Percentiles rank a stretch among this genome's conserved stretches.
Conservation (phyloP, 345 rosid genomes). For the Erodium maritimum region DNA sequence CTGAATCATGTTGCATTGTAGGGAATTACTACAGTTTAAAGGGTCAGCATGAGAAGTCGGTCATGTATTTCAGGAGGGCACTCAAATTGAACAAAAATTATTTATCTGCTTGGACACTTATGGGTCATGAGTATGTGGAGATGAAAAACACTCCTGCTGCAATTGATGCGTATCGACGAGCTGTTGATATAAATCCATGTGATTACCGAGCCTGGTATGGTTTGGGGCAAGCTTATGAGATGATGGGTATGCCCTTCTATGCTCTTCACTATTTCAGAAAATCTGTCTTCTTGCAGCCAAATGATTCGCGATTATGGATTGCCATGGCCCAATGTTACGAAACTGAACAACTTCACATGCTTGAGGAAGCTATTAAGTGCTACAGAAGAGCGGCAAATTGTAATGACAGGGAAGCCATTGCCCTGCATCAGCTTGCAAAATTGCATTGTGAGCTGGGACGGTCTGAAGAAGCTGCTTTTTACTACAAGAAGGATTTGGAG, state of each 20-base stretch:
- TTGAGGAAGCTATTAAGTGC: slow-evolving; percentile 89
- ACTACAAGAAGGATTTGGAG: slow-evolving; percentile 78
- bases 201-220: slow-evolving; percentile 99
- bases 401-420: slow-evolving; percentile 85
- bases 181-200: slow-evolving; percentile 78
- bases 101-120: slow-evolving; percentile 93
- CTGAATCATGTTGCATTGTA: slow-evolving; percentile 93
- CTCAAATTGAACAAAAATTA: slow-evolving; percentile 80
- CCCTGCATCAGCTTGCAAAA: slow-evolving; percentile 77
- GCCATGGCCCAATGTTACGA: slow-evolving; percentile 97
- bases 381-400: slow-evolving; percentile 74
- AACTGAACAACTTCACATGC: slow-evolving; percentile 76
- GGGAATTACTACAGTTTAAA: slow-evolving; percentile 96
- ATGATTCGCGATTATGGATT: slow-evolving; percentile 89
- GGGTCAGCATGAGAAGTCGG: slow-evolving; percentile 90
- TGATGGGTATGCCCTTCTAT: slow-evolving; percentile 86
- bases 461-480: slow-evolving; percentile 78
- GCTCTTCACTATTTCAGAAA: slow-evolving; percentile 92
- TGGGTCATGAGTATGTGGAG: slow-evolving; percentile 96
- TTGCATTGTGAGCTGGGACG: slow-evolving; percentile 57
- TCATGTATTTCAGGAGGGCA: slow-evolving; percentile 87
- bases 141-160: slow-evolving; percentile 98
- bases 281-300: slow-evolving; percentile 80
- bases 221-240: slow-evolving; percentile 90
- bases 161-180: slow-evolving; percentile 85